Evolutionary conservation across 768 basidiomycete species (phyloP).

Genomic region (Collybia sordida): DNA sequence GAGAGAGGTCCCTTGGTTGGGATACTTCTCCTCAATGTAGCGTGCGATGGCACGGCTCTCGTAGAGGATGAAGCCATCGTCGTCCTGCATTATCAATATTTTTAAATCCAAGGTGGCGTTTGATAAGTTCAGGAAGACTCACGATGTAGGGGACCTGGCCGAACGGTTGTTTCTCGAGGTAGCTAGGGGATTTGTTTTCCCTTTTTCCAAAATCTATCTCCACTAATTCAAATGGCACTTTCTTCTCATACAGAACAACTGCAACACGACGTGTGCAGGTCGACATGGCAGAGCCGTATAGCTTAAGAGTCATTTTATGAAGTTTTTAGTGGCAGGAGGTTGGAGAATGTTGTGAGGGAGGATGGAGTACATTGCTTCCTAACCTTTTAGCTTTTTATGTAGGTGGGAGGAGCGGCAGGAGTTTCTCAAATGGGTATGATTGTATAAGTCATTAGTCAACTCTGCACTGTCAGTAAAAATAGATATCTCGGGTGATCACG

Average conservation of each 20-base stretch:
- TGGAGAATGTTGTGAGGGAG: too few relatives aligned
- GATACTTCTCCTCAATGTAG: constrained; percentile 50
- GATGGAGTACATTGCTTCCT: too few relatives aligned
- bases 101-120: too few relatives aligned
- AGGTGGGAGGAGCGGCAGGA: too few relatives aligned
- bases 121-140: background rate
- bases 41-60: constrained; percentile 55
- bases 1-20: constrained; percentile 39
- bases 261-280: constrained; percentile 14
- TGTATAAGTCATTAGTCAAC: too few relatives aligned
- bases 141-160: constrained; percentile 15
- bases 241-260: constrained; percentile 11
- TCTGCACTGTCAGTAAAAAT: too few relatives aligned
- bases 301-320: constrained; percentile 11
- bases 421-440: too few relatives aligned
- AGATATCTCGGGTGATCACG: too few relatives aligned
- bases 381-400: too few relatives aligned
- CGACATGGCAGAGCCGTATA: constrained; percentile 10
- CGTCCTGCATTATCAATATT: constrained; percentile 5
- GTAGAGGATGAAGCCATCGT: constrained; percentile 44
- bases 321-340: too few relatives aligned
- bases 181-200: constrained; percentile 9
- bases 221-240: constrained; percentile 14
- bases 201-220: constrained; percentile 6
- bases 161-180: constrained; percentile 10